A percentile compares a stretch with the other conserved stretches of the same genome.
phyloP scores from a whole-genome alignment of 2,329 filamentous ascomycete species.

The Aspergillus flavus region DNA sequence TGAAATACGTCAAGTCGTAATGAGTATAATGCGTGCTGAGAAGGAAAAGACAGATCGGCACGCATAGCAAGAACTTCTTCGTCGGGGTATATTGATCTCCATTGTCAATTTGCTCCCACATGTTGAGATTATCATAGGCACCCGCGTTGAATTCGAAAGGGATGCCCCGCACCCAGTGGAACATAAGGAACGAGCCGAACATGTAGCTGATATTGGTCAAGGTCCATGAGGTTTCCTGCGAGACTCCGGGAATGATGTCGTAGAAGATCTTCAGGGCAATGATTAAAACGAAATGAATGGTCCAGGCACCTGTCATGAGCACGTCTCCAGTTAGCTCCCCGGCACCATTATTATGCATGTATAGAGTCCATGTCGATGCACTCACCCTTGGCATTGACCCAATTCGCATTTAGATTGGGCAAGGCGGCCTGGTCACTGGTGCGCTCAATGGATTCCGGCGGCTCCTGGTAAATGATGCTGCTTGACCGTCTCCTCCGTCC shows the following conservation, averaged over 20 bases:
- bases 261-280: constrained; percentile 91
- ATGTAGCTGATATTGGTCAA: constrained; percentile 99
- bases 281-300: constrained; percentile 94
- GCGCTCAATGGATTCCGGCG: constrained; percentile 93
- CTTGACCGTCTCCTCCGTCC: constrained; percentile 90
- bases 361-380: not conserved
- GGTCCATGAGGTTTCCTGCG: constrained; percentile 98
- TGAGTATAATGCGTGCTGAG: constrained; percentile 98
- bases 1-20: constrained; percentile 95
- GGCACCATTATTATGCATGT: not conserved
- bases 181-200: constrained; percentile 99
- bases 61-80: constrained; percentile 95
- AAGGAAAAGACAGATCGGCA: constrained; percentile 91
- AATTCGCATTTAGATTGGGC: constrained; percentile 95
- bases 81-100: constrained; percentile 97
- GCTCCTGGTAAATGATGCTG: constrained; percentile 98
- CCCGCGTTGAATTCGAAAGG: constrained; percentile 99
- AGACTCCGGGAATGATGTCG: constrained; percentile 93
- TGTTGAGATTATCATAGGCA: constrained; percentile 98
- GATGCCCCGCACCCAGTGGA: constrained; percentile 96
- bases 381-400: constrained; percentile 98
- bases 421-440: constrained; percentile 93
- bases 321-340: constrained; percentile 20
- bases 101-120: constrained; percentile 99
- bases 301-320: constrained; percentile 78